Evolutionary conservation across 2,329 filamentous ascomycete species (phyloP).

Genomic region (Paramyrothecium sp.): DNA sequence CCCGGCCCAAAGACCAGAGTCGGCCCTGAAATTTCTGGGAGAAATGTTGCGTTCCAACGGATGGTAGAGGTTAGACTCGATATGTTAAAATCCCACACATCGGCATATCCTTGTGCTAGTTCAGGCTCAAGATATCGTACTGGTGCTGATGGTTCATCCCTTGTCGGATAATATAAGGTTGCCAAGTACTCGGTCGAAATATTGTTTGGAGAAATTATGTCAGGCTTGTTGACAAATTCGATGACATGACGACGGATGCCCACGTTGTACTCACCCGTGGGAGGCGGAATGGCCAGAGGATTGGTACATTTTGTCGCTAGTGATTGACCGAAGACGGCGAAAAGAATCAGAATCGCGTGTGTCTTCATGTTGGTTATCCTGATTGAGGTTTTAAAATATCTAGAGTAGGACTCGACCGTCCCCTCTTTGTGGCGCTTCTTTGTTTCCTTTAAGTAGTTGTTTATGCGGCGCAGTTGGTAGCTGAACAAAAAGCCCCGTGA

Average conservation of each 20-base stretch:
- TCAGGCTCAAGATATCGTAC: slow-evolving; percentile 10
- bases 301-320: not conserved
- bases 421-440: no score
- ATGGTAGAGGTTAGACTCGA: slow-evolving; percentile 9
- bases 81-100: slow-evolving; percentile 5
- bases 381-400: no score
- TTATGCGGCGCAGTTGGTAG: no score
- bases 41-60: slow-evolving; percentile 6
- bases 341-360: no score
- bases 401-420: no score
- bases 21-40: slow-evolving; percentile 1
- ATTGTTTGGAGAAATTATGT: slow-evolving; percentile 3
- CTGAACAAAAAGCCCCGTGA: no score
- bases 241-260: slow-evolving; percentile 7
- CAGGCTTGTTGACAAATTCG: slow-evolving; percentile 3
- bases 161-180: slow-evolving; percentile 12
- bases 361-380: no score
- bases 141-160: not conserved
- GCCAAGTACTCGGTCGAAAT: slow-evolving; percentile 10
- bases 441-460: no score
- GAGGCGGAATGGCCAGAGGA: not conserved
- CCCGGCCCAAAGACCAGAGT: slow-evolving; percentile 11
- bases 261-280: slow-evolving; percentile 9
- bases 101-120: slow-evolving; percentile 4
- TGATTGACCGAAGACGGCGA: not conserved